Base-by-base conservation (phyloP, 129 eudicot species). In the Kitagawia praeruptora region DNA sequence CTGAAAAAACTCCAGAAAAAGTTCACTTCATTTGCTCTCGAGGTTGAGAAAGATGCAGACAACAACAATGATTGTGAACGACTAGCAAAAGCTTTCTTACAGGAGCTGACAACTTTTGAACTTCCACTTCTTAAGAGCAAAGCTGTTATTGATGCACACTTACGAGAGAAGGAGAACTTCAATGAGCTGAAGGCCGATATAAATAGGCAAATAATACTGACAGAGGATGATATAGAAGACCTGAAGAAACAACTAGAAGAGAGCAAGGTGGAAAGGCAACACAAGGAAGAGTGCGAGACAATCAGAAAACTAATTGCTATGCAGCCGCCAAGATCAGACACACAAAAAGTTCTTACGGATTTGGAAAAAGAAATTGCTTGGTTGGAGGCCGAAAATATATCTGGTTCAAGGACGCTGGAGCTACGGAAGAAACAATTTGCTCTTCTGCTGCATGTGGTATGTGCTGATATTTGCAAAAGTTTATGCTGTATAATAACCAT, bases 341-440 rank as follows among this genome's bases (percentile, higher is more conserved):
- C 97, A 15, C 97, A 95, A 84, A 89, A 92, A 78, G 77, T 80
- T 75, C 90, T 95, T 47, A 82, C 89, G 46, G 93, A 95, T 15
- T 78, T 95, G 70, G 97, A 92, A 88, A 88, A 81, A 82, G 98
- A 95, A 91, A 95, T 95, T 70, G 89, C 88, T 8, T 78, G 82
- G 18, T 81, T 95, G 84, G 98, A 95, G 82, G 96, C 96, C 8
- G 98, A 95, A 78, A 92, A 95, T 76, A 86, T 90, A 72, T 89
- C 98, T 47, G 83, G 91, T 78, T 95, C 98, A 10, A 90, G 97
- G 78, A 88, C 88, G 13, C 79, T 95, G 11, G 98, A 95, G 47
- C 98, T 95, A 45, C 96, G 98, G 61, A 95, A 89, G 80, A 95
- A 95, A 85, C 98, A 95, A 79, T 95, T 95, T 74, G 83, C 97